phyloP scores from a whole-genome alignment of 768 basidiomycete genomes.

The Lactarius deliciosus region DNA sequence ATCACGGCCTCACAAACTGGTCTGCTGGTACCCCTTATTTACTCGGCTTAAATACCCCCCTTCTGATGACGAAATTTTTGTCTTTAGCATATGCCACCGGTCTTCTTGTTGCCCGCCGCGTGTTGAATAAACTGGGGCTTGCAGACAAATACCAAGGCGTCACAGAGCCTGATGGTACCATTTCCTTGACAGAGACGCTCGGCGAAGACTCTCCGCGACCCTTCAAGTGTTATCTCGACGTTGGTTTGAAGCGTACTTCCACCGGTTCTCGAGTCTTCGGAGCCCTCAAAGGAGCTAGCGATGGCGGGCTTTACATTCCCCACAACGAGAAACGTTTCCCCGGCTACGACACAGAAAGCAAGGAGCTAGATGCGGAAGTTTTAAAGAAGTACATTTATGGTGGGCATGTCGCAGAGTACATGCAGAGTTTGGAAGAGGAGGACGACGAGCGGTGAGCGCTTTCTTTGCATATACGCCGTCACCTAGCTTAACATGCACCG shows the following conservation, averaged over 20 bases:
- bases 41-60: background rate
- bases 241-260: conserved; percentile 96
- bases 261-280: conserved; percentile 97
- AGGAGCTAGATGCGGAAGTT: conserved; percentile 90
- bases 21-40: conserved; percentile 62
- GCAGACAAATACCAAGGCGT: conserved; percentile 98
- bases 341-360: conserved; percentile 90
- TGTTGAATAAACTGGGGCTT: conserved; percentile 90
- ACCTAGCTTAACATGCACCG: conserved; percentile 20
- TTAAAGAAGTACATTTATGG: conserved; percentile 98
- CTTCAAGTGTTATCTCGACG: conserved; percentile 99
- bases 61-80: conserved; percentile 33
- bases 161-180: conserved; percentile 83
- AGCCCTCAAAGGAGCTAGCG: conserved; percentile 97
- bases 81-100: conserved; percentile 90
- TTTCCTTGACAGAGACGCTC: conserved; percentile 78
- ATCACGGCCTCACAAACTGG: conserved; percentile 99
- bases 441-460: conserved; percentile 85
- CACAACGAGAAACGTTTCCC: conserved; percentile 99
- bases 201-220: conserved; percentile 94
- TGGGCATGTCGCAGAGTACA: conserved; percentile 98
- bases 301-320: conserved; percentile 97
- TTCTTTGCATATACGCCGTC: background rate
- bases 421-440: conserved; percentile 99
- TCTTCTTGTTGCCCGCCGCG: conserved; percentile 91